These are phyloP conservation scores for Cryphonectria naterciae DNA, from an alignment of 2,329 filamentous ascomycete genomes.

Conservation along the genomic window DNA sequence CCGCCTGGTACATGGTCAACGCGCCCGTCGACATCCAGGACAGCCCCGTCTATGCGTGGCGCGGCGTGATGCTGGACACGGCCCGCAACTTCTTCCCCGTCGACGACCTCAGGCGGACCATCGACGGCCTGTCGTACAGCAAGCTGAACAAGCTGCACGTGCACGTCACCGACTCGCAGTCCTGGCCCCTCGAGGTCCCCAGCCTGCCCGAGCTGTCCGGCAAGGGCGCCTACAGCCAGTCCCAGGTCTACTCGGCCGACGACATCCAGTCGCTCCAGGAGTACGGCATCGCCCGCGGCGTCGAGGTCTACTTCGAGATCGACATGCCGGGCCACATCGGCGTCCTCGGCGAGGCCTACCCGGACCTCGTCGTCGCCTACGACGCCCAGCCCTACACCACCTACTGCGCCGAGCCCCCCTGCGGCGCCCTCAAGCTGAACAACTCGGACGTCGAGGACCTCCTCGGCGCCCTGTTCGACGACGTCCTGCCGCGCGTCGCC, in stretches of 20 bases:
- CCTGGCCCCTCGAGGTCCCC: constrained; percentile 83
- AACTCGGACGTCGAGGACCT: constrained; percentile 71
- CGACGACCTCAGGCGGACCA: constrained; percentile 70
- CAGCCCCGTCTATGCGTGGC: constrained; percentile 73
- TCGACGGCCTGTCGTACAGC: constrained; percentile 77
- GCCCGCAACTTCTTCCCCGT: constrained; percentile 73
- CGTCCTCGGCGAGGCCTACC: constrained; percentile 66
- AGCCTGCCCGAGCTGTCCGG: constrained; percentile 71
- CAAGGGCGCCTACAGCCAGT: constrained; percentile 73
- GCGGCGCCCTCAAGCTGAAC: constrained; percentile 77
- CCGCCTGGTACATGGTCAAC: constrained; percentile 66
- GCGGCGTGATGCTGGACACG: constrained; percentile 80
- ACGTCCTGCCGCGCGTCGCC: constrained; percentile 72
- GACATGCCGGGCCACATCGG: constrained; percentile 83
- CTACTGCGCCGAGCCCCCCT: constrained; percentile 67
- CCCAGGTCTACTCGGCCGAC: constrained; percentile 67
- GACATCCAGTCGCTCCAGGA: constrained; percentile 70
- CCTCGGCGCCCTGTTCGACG: constrained; percentile 72
- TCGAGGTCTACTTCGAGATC: constrained; percentile 75
- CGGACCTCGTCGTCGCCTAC: constrained; percentile 72
- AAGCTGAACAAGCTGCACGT: constrained; percentile 84
- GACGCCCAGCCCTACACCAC: constrained; percentile 59
- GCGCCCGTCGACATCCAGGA: constrained; percentile 77
- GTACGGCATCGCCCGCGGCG: constrained; percentile 70
- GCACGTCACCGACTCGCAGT: constrained; percentile 82